phyloP scores from a whole-genome alignment of 768 basidiomycete species.

The Calocera cornea region DNA sequence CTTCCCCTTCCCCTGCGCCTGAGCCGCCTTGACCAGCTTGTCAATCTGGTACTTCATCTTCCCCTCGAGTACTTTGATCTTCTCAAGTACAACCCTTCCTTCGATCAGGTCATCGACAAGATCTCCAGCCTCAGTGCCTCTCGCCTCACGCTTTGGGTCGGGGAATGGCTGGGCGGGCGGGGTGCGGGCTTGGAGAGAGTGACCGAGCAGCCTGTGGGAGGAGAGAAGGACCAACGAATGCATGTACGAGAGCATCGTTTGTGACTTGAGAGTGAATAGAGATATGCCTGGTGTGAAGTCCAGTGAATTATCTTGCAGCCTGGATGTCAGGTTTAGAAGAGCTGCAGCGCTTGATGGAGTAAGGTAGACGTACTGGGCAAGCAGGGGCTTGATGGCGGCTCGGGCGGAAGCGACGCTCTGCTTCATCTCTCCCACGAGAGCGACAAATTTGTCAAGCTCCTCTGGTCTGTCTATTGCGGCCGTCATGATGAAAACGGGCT shows the following conservation, averaged over 20 bases:
- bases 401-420: constrained; percentile 48
- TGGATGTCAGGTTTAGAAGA: constrained; percentile 11
- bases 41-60: constrained; percentile 94
- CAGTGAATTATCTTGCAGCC: constrained; percentile 24
- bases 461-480: constrained; percentile 10
- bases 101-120: constrained; percentile 69
- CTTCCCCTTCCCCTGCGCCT: constrained; percentile 25
- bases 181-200: constrained; percentile 40
- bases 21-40: constrained; percentile 59
- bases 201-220: constrained; percentile 54
- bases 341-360: constrained; percentile 9
- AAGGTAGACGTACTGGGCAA: constrained; percentile 36
- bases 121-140: constrained; percentile 55
- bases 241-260: constrained; percentile 69
- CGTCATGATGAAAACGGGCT: neutral
- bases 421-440: constrained; percentile 42
- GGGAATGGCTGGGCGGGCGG: constrained; percentile 43
- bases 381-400: constrained; percentile 39
- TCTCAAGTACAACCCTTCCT: constrained; percentile 72
- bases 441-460: constrained; percentile 19
- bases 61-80: constrained; percentile 67
- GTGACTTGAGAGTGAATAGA: constrained; percentile 74
- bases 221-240: constrained; percentile 66
- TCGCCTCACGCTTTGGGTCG: constrained; percentile 33
- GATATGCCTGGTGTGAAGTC: constrained; percentile 74